Evolutionary conservation across 2,329 filamentous ascomycete species (phyloP).

Genomic region (Nemania bipapillata): DNA sequence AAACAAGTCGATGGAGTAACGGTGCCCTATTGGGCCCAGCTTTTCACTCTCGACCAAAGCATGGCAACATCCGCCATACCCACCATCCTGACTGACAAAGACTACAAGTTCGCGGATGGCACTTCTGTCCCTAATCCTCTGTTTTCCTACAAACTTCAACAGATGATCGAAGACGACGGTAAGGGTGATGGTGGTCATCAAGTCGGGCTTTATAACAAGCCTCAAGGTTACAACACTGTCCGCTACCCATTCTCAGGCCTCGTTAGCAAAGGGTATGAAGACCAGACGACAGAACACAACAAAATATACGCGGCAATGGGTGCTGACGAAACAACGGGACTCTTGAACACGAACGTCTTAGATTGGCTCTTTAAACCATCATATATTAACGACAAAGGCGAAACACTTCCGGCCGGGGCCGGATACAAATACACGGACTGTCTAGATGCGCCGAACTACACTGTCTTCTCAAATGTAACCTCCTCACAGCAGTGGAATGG

Average conservation of each 20-base stretch:
- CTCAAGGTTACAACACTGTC: slow-evolving; percentile 16
- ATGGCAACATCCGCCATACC: neutral
- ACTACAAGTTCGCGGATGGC: neutral
- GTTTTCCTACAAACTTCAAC: slow-evolving; percentile 17
- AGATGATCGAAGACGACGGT: slow-evolving; percentile 14
- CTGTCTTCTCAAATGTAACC: slow-evolving; percentile 25
- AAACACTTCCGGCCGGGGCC: slow-evolving; percentile 1
- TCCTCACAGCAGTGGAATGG: slow-evolving; percentile 25
- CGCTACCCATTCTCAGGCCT: slow-evolving; percentile 25
- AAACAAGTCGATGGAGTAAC: slow-evolving; percentile 15
- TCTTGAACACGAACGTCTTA: slow-evolving; percentile 10
- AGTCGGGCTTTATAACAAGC: slow-evolving; percentile 18
- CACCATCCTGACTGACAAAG: slow-evolving; percentile 7
- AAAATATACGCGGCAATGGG: neutral
- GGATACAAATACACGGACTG: slow-evolving; percentile 11
- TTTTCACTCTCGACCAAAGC: neutral
- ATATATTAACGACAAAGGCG: neutral
- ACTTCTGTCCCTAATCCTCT: slow-evolving; percentile 20
- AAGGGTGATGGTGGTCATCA: slow-evolving; percentile 16
- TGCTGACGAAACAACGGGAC: neutral
- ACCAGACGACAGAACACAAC: slow-evolving; percentile 13
- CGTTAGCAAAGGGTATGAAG: neutral
- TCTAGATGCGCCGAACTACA: slow-evolving; percentile 27
- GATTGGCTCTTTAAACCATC: slow-evolving; percentile 18
- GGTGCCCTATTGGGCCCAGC: slow-evolving; percentile 22